phyloP scores from a whole-genome alignment of 768 basidiomycete genomes.

The Imleria badia region DNA sequence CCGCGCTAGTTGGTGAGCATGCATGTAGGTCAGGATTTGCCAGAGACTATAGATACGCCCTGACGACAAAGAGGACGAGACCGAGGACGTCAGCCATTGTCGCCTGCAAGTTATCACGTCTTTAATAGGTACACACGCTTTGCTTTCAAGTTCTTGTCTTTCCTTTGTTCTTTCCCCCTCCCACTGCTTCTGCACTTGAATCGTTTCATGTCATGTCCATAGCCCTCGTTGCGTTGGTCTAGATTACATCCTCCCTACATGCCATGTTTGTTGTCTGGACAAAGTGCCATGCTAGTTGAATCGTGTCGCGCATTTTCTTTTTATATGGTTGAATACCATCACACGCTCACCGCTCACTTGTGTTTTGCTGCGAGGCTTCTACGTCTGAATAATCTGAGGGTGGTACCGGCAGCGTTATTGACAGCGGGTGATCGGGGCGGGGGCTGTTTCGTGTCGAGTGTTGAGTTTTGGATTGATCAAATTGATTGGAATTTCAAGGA shows the following conservation, averaged over 20 bases:
- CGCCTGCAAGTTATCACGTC: constrained; percentile 8
- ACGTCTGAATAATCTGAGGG: too few relatives aligned
- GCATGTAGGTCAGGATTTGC: constrained; percentile 15
- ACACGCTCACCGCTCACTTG: constrained; percentile 14
- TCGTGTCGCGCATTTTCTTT: constrained; percentile 5
- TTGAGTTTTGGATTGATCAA: too few relatives aligned
- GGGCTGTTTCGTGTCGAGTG: too few relatives aligned
- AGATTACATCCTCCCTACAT: neutral
- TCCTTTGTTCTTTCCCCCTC: neutral
- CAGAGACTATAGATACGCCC: constrained; percentile 15
- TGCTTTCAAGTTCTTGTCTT: neutral
- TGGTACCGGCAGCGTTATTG: too few relatives aligned
- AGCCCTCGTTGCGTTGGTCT: neutral
- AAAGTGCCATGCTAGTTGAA: neutral
- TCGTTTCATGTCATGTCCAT: neutral
- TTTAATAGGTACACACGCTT: neutral
- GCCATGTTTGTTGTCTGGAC: neutral
- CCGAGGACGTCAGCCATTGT: neutral
- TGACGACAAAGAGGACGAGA: constrained; percentile 5
- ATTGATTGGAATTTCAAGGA: too few relatives aligned
- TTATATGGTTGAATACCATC: constrained; percentile 15
- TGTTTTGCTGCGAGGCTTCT: neutral
- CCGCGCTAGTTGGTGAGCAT: constrained; percentile 1
- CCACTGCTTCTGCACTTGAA: too few relatives aligned
- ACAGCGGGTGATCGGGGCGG: too few relatives aligned